Base-by-base conservation (phyloP, 805 yeast genomes). In the Saccharomycopsis javanensis region DNA sequence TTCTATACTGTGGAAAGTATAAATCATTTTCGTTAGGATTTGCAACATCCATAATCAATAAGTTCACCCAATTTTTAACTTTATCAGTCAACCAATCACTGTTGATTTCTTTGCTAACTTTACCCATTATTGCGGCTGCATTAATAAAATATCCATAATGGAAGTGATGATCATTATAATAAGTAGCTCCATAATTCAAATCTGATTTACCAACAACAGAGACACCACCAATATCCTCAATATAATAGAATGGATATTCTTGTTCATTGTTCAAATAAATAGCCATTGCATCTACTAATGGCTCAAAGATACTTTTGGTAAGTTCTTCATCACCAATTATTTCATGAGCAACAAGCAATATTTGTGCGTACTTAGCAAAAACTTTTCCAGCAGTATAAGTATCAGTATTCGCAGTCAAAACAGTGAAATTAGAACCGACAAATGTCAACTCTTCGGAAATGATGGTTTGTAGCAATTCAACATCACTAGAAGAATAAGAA, bases 91-190 rank as follows among this genome's bases (percentile, higher is more conserved):
- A 85, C 1, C 71, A 65, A 8, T 82, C 82, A 20, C 65, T 67
- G 3, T 48, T 77, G 48, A 46, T 33, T 28, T 71, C 68, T 3
- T 63, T 58, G 66, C 88, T 95, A 16, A 83, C 80, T 56, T 80
- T 68, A n/a, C 85, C 91, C 51, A 87, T 79, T 20, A 86, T 73
- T 1, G 95, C 90, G 5, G 95, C 95, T 1, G 95, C 86, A 67
- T 87, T 91, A 52, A 88, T 76, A 63, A 82, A 84, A 69, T 87
- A 88, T 10, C 94, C 94, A 65, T 85, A 88, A 68, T 88, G 95
- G 78, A 87, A 88, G 67, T 88, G 94, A 65, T 88, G 96, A 65
- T 88, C 96, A 64, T 88, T 87, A 70, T 87, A 88, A 67, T 79
- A 85, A 25, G 86, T 79, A 67, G 85, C 78, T 51, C 95, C 96